phyloP scores from a whole-genome alignment of 306 rosid species.

The Sicyos baderoa region DNA sequence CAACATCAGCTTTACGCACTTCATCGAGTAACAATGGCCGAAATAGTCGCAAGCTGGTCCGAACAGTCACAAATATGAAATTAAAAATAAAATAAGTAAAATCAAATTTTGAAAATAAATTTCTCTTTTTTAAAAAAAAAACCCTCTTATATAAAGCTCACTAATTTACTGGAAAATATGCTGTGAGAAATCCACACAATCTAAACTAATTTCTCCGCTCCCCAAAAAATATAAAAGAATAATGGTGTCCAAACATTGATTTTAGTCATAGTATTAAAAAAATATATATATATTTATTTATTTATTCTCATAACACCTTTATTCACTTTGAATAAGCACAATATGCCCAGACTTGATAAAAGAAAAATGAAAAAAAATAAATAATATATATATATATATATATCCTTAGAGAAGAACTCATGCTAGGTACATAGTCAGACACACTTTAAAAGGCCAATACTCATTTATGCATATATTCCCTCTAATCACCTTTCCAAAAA shows the following conservation, averaged over 20 bases:
- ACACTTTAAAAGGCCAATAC: slow-evolving; percentile 46
- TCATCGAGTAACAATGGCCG: no score
- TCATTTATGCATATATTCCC: slow-evolving; percentile 69
- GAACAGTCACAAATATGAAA: no score
- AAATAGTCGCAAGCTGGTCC: no score
- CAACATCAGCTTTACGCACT: no score
- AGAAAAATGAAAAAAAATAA: background rate
- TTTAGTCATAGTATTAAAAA: background rate
- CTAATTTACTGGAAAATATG: background rate
- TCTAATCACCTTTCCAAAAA: slow-evolving; percentile 49
- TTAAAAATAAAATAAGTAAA: no score
- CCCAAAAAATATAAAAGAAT: background rate
- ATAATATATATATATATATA: no score
- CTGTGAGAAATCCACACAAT: background rate
- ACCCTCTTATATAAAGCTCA: no score
- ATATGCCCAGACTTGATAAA: slow-evolving; percentile 31
- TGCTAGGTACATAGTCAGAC: slow-evolving; percentile 35
- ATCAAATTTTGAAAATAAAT: no score
- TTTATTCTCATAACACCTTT: slow-evolving; percentile 19
- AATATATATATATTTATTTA: no score
- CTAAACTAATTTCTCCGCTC: background rate
- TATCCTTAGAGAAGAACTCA: slow-evolving; percentile 27
- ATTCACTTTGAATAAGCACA: slow-evolving; percentile 36
- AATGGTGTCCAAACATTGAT: background rate
- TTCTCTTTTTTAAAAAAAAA: no score